Percentiles rank a stretch among this genome's conserved stretches.
These are phyloP conservation scores for Castanopsis chinensis DNA, from an alignment of 306 rosid genomes.

Conservation along the genomic window DNA sequence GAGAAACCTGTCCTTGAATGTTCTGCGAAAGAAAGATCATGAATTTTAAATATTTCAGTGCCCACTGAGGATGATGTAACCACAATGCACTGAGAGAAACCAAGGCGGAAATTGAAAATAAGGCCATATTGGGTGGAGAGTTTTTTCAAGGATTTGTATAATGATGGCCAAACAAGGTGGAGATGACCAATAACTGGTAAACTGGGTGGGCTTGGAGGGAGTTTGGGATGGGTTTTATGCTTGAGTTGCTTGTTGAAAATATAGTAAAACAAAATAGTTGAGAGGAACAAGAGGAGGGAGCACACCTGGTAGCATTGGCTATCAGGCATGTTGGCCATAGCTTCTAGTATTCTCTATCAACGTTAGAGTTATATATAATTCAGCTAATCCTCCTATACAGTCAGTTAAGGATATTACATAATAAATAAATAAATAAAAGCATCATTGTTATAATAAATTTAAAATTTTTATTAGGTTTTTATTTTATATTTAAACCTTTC, in stretches of 20 bases:
- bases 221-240: conserved; percentile 8
- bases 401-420: no score
- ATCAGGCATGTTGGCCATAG: neutral
- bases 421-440: no score
- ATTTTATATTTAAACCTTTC: no score
- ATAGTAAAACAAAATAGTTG: neutral
- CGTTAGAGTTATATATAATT: no score
- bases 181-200: conserved; percentile 44
- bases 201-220: conserved; percentile 36
- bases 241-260: neutral
- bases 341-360: no score
- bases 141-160: conserved; percentile 31
- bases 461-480: no score
- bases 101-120: conserved; percentile 39
- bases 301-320: neutral
- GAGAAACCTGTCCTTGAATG: conserved; percentile 41
- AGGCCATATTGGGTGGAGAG: conserved; percentile 42
- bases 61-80: conserved; percentile 38
- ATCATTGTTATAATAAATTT: no score
- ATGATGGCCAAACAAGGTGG: conserved; percentile 34
- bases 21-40: conserved; percentile 38
- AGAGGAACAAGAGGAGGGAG: conserved; percentile 15
- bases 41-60: conserved; percentile 40
- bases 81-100: conserved; percentile 30
- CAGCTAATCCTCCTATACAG: no score